Conservation (phyloP, 1,139 yeast genomes). For the Yamadazyma triangularis region DNA sequence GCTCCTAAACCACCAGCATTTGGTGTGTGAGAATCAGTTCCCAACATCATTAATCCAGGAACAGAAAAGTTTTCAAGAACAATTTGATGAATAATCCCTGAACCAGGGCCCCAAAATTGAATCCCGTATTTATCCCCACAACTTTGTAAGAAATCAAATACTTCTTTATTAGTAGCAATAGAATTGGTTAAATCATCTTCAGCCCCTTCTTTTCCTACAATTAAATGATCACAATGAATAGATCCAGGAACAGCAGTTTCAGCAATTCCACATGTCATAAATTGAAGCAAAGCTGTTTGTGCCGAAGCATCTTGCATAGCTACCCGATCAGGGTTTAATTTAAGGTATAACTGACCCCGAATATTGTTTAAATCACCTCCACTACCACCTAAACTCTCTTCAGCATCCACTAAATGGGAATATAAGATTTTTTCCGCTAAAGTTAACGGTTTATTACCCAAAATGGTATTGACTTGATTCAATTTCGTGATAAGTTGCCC, state of each 20-base stretch:
- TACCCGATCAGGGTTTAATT: constrained; percentile 93
- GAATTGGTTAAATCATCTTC: constrained; percentile 69
- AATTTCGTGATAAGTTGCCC: constrained; percentile 66
- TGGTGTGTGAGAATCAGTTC: constrained; percentile 97
- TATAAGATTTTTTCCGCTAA: constrained; percentile 91
- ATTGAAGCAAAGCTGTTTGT: constrained; percentile 93
- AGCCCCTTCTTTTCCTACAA: constrained; percentile 94
- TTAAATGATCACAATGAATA: constrained; percentile 95
- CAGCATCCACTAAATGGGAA: constrained; percentile 85
- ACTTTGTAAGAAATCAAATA: constrained; percentile 84
- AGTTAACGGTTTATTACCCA: constrained; percentile 74
- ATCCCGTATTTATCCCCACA: constrained; percentile 93
- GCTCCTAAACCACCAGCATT: constrained; percentile 98
- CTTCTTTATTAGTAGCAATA: constrained; percentile 84
- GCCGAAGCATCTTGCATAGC: constrained; percentile 99
- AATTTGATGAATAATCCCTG: constrained; percentile 97
- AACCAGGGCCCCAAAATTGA: constrained; percentile 99
- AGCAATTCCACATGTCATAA: constrained; percentile 91
- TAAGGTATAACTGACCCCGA: constrained; percentile 82
- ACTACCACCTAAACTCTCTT: constrained; percentile 58
- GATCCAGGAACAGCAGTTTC: constrained; percentile 90
- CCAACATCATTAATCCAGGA: constrained; percentile 94
- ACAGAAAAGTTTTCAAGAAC: constrained; percentile 92
- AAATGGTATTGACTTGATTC: constrained; percentile 54
- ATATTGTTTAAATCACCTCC: constrained; percentile 49